These are phyloP conservation scores for Coccomyxa subellipsoidea DNA, from an alignment of 163 green algal genomes.

Conservation along the genomic window DNA sequence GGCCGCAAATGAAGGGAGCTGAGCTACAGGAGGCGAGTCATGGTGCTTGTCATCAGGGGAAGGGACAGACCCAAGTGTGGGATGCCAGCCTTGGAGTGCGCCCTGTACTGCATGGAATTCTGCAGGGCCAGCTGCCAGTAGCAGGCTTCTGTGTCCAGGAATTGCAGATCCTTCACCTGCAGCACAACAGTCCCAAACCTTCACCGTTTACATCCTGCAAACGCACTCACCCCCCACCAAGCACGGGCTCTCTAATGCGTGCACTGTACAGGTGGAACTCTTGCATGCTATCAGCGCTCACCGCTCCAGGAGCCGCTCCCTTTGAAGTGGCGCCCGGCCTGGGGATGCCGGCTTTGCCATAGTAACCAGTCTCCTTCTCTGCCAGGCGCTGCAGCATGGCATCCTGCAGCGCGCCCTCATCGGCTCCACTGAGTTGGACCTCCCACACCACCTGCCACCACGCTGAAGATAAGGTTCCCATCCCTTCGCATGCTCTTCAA, in stretches of 20 bases:
- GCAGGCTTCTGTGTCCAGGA: slow-evolving; percentile 61
- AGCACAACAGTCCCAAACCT: not conserved
- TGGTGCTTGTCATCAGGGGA: not conserved
- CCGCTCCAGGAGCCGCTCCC: slow-evolving; percentile 34
- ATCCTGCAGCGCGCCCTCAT: slow-evolving; percentile 58
- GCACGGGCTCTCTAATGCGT: not conserved
- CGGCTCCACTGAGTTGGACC: slow-evolving; percentile 45
- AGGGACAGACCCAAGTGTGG: slow-evolving; percentile 22
- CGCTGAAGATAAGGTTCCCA: too few relatives aligned
- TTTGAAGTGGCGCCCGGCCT: slow-evolving; percentile 35
- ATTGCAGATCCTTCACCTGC: slow-evolving; percentile 45
- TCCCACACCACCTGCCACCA: slow-evolving; percentile 64
- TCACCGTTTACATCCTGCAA: not conserved
- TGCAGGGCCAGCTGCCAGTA: slow-evolving; percentile 54
- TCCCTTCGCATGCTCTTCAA: too few relatives aligned
- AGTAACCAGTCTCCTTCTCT: slow-evolving; percentile 26
- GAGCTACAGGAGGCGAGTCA: too few relatives aligned
- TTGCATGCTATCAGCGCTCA: not conserved
- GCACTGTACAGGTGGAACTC: not conserved
- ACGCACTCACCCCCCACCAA: too few relatives aligned
- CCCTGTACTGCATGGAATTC: slow-evolving; percentile 39
- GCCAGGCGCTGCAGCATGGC: slow-evolving; percentile 35
- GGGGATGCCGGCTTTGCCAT: slow-evolving; percentile 23
- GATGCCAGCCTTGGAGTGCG: slow-evolving; percentile 24
- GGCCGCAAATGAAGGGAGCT: too few relatives aligned